These are phyloP conservation scores for Dioszegia crocea DNA, from an alignment of 768 basidiomycete species.

Conservation along the genomic window DNA sequence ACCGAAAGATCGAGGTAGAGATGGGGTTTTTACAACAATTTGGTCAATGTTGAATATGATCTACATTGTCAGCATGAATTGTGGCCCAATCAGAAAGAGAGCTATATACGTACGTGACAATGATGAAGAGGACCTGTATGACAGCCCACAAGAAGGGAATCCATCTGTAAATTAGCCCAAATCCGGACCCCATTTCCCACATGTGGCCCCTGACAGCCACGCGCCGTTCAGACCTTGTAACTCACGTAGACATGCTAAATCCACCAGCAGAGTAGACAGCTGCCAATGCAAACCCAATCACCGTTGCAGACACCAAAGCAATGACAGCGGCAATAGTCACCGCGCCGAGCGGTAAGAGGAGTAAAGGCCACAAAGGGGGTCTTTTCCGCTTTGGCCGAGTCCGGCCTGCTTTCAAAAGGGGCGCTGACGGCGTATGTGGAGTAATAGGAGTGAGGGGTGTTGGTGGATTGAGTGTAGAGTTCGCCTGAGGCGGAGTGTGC, in stretches of 20 bases:
- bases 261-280: constrained; percentile 43
- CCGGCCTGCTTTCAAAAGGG: background rate
- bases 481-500: background rate
- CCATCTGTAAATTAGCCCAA: constrained; percentile 22
- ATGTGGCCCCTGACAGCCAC: background rate
- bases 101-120: constrained; percentile 35
- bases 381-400: constrained; percentile 14
- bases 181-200: background rate
- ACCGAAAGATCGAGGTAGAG: background rate
- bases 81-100: background rate
- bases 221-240: background rate
- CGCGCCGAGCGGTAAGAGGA: constrained; percentile 25
- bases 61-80: constrained; percentile 5
- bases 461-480: background rate
- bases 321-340: constrained; percentile 21
- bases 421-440: background rate
- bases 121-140: constrained; percentile 35
- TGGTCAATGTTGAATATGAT: constrained; percentile 40
- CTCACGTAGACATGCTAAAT: constrained; percentile 45
- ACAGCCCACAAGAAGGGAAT: constrained; percentile 44
- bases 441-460: background rate
- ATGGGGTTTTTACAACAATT: constrained; percentile 24
- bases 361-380: constrained; percentile 42
- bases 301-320: constrained; percentile 29
- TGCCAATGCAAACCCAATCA: constrained; percentile 41